phyloP scores from a whole-genome alignment of 495 filamentous ascomycete species.

The Trichoderma reesei region DNA sequence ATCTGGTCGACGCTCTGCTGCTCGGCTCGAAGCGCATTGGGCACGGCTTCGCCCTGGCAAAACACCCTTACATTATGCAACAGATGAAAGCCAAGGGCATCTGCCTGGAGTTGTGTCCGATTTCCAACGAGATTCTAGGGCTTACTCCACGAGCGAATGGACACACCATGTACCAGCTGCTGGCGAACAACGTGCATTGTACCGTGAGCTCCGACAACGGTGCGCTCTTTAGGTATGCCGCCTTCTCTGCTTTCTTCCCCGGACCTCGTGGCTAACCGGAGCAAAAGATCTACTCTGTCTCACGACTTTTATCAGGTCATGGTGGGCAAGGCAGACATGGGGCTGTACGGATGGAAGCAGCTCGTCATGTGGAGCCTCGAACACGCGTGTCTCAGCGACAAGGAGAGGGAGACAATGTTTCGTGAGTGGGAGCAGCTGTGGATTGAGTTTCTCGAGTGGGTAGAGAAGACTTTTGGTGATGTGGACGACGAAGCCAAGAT shows the following conservation, averaged over 20 bases:
- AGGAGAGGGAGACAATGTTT: conserved; percentile 22
- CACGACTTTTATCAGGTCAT: conserved; percentile 50
- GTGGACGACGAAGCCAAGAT: neutral
- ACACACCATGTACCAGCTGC: conserved; percentile 39
- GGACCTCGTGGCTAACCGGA: neutral
- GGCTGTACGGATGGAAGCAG: conserved; percentile 41
- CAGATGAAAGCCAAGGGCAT: conserved; percentile 75
- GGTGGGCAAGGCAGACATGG: conserved; percentile 43
- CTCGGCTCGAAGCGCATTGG: conserved; percentile 80
- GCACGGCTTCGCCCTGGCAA: conserved; percentile 81
- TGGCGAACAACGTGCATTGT: conserved; percentile 44
- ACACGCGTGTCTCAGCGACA: conserved; percentile 37
- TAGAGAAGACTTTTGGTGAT: conserved; percentile 20
- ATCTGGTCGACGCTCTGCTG: conserved; percentile 79
- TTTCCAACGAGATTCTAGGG: conserved; percentile 71
- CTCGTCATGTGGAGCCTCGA: conserved; percentile 46
- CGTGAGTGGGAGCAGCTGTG: conserved; percentile 36
- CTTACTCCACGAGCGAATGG: conserved; percentile 37
- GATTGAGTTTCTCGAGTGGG: conserved; percentile 32
- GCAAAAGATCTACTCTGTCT: conserved; percentile 39
- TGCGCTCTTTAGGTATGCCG: conserved; percentile 41
- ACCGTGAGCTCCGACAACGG: conserved; percentile 46
- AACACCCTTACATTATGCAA: conserved; percentile 74
- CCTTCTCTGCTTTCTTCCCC: neutral
- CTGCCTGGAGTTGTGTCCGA: conserved; percentile 80